Percentiles rank a stretch among this genome's conserved stretches.
Conservation (phyloP, 352 stramenopile species). For the Phytophthora ramorum region DNA sequence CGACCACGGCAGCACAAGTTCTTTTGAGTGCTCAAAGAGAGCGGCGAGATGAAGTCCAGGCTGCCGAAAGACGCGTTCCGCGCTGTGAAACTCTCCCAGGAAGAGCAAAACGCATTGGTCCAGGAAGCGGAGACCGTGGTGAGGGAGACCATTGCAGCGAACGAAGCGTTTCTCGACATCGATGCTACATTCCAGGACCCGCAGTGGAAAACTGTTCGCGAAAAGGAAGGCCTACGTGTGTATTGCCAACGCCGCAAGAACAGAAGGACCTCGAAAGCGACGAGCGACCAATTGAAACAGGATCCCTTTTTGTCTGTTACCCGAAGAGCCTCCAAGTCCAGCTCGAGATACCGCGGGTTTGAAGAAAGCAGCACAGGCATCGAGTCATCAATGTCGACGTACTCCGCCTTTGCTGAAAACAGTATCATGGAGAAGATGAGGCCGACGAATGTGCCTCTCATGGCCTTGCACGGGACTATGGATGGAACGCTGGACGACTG, state of each 20-base stretch:
- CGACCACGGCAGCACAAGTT: neutral
- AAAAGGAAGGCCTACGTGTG: neutral
- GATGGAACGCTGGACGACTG: constrained; percentile 59
- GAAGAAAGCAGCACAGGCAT: neutral
- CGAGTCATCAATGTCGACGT: constrained; percentile 10
- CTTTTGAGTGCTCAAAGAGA: neutral
- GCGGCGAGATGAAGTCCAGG: neutral
- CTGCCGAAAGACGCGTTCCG: neutral
- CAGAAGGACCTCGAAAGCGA: neutral
- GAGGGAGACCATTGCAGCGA: neutral
- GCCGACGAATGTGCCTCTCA: constrained; percentile 38
- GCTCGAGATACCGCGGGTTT: neutral
- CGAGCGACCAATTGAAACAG: neutral
- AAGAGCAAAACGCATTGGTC: neutral
- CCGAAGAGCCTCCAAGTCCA: neutral
- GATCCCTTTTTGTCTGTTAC: neutral
- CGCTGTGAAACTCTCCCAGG: neutral
- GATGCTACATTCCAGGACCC: neutral
- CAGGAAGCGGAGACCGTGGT: constrained; percentile 2
- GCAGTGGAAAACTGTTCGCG: neutral
- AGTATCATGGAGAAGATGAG: constrained; percentile 38
- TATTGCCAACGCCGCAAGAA: constrained; percentile 1
- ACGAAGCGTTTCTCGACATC: neutral
- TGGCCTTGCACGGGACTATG: constrained; percentile 46
- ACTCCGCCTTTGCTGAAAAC: constrained; percentile 18